These are phyloP conservation scores for Lachancea lanzarotensis DNA, from an alignment of 805 yeast genomes.

Conservation along the genomic window DNA sequence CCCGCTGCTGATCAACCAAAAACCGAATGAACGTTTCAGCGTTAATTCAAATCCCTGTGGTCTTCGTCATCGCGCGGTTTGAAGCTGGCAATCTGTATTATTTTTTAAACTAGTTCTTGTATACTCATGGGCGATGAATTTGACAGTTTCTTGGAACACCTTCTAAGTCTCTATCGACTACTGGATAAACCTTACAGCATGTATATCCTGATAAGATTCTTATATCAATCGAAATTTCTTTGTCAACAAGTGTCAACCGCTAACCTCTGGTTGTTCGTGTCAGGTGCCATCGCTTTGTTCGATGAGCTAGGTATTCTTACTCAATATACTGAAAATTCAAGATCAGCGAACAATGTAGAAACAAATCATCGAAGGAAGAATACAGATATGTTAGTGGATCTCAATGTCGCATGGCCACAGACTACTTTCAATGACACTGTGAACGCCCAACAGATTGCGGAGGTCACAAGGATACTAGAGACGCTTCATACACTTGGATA, in stretches of 20 bases:
- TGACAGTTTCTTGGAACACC: background rate
- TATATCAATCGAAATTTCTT: too few relatives aligned
- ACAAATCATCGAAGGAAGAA: background rate
- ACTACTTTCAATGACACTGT: constrained; percentile 40
- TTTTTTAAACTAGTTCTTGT: constrained; percentile 5
- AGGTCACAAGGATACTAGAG: constrained; percentile 43
- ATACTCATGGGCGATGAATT: background rate
- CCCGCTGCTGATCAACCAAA: background rate
- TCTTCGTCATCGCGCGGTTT: background rate
- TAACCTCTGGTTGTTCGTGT: background rate
- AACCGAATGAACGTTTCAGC: background rate
- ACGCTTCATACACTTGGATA: constrained; percentile 61
- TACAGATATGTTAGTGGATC: constrained; percentile 46
- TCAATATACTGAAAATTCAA: background rate
- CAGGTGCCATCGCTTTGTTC: background rate
- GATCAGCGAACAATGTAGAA: background rate
- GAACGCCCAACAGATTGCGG: constrained; percentile 36
- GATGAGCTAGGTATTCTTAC: constrained; percentile 1
- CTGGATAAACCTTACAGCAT: too few relatives aligned
- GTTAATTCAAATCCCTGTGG: background rate
- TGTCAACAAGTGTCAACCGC: too few relatives aligned
- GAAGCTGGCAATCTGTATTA: constrained; percentile 5
- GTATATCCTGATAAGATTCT: too few relatives aligned
- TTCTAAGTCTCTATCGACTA: too few relatives aligned
- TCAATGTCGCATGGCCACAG: constrained; percentile 71